Base-by-base conservation (phyloP, 192 early-diverging fungal genomes). In the Backusella australiensis region DNA sequence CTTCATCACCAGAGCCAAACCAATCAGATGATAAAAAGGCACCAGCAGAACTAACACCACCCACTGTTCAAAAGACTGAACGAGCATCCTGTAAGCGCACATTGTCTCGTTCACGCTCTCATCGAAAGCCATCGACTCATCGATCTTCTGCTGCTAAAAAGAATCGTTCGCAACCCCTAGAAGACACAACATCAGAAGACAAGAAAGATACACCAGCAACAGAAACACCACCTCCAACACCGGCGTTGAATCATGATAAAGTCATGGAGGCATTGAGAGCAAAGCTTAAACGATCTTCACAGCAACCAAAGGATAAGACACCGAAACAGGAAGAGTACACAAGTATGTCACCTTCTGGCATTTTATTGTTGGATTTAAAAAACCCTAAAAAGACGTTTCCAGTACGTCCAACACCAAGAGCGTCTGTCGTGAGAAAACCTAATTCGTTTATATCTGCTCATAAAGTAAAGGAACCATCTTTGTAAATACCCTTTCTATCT, bases 221-320 rank as follows among this genome's bases (percentile, higher is more conserved):
- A 29, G 56, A 63, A 63, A 63, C 56, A 63, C 56, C 23, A 29
- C 56, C 56, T 12, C 56, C 56, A 63, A 63, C 56, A 63, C 29
- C 36, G 35, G 67, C 26, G 12, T 59, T 79, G 9, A 34, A 79
- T 63, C 80, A 81, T 78, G 76, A 71, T 71, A 74, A 74, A 72
- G 80, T 81, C 4, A 81, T 81, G 80, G 76, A 81, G 19, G 80
- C 80, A 21, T 21, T 81, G n/a, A 59, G 77, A 34, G 80, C 80
- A 23, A 81, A 81, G 72, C 26, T 79, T 26, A 59, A 73, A n/a
- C 72, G 78, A 29, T 74, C 72, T 34, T 59, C 67, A 34, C 66
- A 73, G 1, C 65, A 53, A 42, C 71, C 38, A 34, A 42, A 66
- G 38, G 39, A 75, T 17, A 15, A 34, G 14, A 63, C 41, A 26